Base-by-base conservation (phyloP, 768 basidiomycete genomes). In the Sporobolomyces phaffii region DNA sequence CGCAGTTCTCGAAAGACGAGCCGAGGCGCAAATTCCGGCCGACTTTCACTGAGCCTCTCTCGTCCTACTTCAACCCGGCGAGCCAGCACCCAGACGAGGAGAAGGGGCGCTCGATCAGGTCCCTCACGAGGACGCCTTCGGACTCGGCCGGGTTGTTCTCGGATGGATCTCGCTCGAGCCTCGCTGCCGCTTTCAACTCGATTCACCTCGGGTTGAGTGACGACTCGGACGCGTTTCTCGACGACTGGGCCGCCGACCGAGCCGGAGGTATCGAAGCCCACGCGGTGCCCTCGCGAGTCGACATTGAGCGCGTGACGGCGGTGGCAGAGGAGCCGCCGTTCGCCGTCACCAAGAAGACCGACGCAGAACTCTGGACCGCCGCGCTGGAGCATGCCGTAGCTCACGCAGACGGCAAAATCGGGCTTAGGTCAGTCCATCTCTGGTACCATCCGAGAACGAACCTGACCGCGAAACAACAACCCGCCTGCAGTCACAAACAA, bases 21-120 rank as follows among this genome's bases (percentile, higher is more conserved):
- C 45, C 38, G 9, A 44, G 63, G 18, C 28, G 20, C 1, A 40
- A 49, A 11, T 47, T 57, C 10, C 24, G 33, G 28, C 52, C n/a
- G 5, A 33, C 29, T 14, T 34, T 41, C 20, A 31, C 53, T 29
- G 9, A 6, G 8, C 53, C 53, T 6, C 36, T 43, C 56, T 5
- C 1, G 14, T 22, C 38, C 45, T 44, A 41, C 26, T 43, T 52
- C 58, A 34, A 53, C 31, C 52, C 61, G 20, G 24, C 40, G 24
- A 28, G 40, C 22, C 54, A 57, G 34, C 67, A 50, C 18, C 67
- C 67, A 0, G 69, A 70, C 57, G 69, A 70, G 52, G 69, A 70
- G 52, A 65, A 65, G 41, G 69, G 69, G 0, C 38, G 64, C 14
- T 52, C 53, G 13, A 40, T 56, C 31, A 36, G 62, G 18, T 48